phyloP scores from a whole-genome alignment of 306 rosid genomes.

The Mucuna pruriens region DNA sequence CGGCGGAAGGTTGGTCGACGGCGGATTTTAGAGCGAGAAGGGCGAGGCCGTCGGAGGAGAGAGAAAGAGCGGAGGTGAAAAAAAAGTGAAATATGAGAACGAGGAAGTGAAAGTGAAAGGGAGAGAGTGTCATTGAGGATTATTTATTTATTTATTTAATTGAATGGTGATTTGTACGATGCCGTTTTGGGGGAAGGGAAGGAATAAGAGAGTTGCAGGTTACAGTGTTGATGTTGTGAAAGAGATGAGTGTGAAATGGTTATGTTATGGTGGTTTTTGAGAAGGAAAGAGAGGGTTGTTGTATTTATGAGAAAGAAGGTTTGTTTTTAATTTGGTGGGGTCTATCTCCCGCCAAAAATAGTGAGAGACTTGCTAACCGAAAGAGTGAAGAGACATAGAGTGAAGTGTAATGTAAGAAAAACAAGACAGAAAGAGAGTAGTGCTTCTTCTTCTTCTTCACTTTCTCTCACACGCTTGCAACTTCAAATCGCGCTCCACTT shows the following conservation, averaged over 20 bases:
- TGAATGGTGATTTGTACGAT: not conserved
- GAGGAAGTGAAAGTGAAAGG: not conserved
- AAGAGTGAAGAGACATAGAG: conserved; percentile 34
- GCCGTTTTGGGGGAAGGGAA: not conserved
- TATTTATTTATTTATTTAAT: not conserved
- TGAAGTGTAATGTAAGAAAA: conserved; percentile 68
- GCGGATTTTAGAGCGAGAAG: conserved; percentile 88
- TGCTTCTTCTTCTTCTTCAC: not conserved
- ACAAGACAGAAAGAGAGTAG: not conserved
- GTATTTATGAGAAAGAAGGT: conserved; percentile 33
- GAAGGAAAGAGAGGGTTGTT: conserved; percentile 8
- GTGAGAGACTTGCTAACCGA: conserved; percentile 43
- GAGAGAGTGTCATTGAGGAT: conserved; percentile 26
- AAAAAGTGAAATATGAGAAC: not conserved
- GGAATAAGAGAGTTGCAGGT: not conserved
- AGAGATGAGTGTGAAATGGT: conserved; percentile 1
- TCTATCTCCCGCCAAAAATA: conserved; percentile 65
- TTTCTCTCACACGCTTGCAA: not conserved
- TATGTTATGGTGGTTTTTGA: not conserved
- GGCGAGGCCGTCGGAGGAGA: conserved; percentile 81
- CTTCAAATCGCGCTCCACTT: not conserved
- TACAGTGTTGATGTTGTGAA: not conserved
- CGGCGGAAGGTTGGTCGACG: conserved; percentile 54
- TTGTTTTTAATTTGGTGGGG: conserved; percentile 58
- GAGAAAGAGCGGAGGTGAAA: conserved; percentile 39